phyloP scores from a whole-genome alignment of 1,284 basidiomycete genomes.

The Dichomitus squalens region DNA sequence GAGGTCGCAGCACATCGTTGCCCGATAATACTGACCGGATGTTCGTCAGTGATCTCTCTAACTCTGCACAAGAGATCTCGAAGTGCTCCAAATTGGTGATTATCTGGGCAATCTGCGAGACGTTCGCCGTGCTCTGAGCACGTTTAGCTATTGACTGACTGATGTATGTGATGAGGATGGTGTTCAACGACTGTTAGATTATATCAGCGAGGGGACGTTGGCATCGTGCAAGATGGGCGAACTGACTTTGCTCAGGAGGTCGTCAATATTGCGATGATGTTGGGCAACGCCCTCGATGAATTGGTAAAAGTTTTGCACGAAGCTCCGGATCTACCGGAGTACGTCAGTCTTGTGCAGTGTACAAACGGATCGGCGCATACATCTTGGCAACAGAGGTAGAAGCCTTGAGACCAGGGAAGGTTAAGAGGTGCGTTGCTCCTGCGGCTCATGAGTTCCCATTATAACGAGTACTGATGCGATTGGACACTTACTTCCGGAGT shows the following conservation, averaged over 20 bases:
- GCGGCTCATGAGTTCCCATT: background rate
- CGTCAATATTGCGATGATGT: conserved; percentile 91
- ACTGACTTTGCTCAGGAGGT: conserved; percentile 83
- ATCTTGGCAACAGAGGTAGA: conserved; percentile 94
- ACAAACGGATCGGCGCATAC: conserved; percentile 41
- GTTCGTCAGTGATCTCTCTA: conserved; percentile 86
- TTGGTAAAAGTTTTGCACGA: conserved; percentile 95
- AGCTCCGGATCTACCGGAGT: conserved; percentile 75
- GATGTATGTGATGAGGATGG: conserved; percentile 82
- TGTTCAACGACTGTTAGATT: conserved; percentile 77
- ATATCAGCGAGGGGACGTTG: background rate
- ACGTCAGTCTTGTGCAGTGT: background rate
- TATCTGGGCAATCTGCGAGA: conserved; percentile 95
- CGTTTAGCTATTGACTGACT: conserved; percentile 76
- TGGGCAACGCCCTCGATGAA: conserved; percentile 95
- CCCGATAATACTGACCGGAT: conserved; percentile 54
- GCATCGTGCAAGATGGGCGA: background rate
- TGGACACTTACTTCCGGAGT: conserved; percentile 53
- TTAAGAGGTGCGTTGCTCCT: conserved; percentile 76
- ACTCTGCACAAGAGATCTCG: conserved; percentile 81
- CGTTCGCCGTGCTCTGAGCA: conserved; percentile 72
- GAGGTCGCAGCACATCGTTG: background rate
- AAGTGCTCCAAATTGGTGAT: conserved; percentile 95
- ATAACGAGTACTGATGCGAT: conserved; percentile 23
- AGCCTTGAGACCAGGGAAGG: conserved; percentile 95